Evolutionary conservation across 768 basidiomycete genomes (phyloP).

Genomic region (Termitomyces titanicus): DNA sequence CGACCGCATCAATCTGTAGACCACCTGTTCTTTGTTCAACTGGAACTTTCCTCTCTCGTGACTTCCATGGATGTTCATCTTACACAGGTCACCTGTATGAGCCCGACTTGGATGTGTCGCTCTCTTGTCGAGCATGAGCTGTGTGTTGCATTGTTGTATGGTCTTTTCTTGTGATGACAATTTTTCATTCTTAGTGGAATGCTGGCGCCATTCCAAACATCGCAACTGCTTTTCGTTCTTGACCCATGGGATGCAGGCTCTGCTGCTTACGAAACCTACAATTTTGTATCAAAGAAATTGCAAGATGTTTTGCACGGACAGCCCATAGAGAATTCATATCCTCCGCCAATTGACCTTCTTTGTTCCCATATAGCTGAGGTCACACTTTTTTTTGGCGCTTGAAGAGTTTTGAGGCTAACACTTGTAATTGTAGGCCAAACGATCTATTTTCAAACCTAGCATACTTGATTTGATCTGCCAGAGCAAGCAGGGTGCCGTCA

Average conservation of each 20-base stretch:
- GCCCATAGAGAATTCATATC: constrained; percentile 33
- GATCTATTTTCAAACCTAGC: constrained; percentile 23
- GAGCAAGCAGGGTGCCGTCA: constrained; percentile 41
- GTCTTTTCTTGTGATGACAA: constrained; percentile 4
- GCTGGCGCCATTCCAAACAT: constrained; percentile 46
- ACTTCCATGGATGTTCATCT: constrained; percentile 38
- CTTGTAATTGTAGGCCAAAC: constrained; percentile 10
- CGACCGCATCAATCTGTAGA: constrained; percentile 49
- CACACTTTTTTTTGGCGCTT: constrained; percentile 6
- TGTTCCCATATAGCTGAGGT: constrained; percentile 50
- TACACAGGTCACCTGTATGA: constrained; percentile 59
- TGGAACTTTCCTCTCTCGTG: constrained; percentile 55
- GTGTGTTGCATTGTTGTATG: constrained; percentile 35
- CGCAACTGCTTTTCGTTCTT: constrained; percentile 40
- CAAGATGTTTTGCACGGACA: constrained; percentile 46
- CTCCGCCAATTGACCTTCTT: constrained; percentile 52
- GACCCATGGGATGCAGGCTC: constrained; percentile 32
- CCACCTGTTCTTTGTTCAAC: constrained; percentile 45
- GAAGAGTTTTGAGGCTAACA: constrained; percentile 7
- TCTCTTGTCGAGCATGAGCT: constrained; percentile 30
- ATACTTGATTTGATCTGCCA: constrained; percentile 47
- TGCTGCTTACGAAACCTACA: constrained; percentile 37
- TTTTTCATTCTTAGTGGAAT: constrained; percentile 28
- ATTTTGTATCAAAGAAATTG: constrained; percentile 53
- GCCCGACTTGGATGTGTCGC: constrained; percentile 63